Conservation (phyloP, 768 basidiomycete genomes). For the Trametopsis cervina region DNA sequence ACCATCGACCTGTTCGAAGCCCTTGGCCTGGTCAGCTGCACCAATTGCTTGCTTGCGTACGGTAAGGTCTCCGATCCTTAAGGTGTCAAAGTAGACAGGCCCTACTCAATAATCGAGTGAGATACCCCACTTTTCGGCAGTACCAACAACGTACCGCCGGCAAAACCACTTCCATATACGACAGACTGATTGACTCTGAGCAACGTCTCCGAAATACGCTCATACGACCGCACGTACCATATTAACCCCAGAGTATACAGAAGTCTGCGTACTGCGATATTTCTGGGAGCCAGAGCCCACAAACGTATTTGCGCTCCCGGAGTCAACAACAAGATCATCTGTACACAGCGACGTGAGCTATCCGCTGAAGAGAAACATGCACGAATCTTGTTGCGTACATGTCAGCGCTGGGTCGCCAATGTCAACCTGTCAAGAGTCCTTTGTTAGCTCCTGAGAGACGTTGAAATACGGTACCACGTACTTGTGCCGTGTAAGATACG, state of each 20-base stretch:
- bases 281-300: no score
- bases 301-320: constrained; percentile 50
- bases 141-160: not conserved
- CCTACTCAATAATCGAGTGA: constrained; percentile 7
- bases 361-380: not conserved
- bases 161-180: not conserved
- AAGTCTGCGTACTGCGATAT: no score
- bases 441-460: no score
- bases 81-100: constrained; percentile 28
- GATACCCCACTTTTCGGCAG: not conserved
- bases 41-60: constrained; percentile 31
- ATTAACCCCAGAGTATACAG: not conserved
- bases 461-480: no score
- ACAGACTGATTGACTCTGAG: not conserved
- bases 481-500: constrained; percentile 20
- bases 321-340: constrained; percentile 49
- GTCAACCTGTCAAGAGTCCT: constrained; percentile 30
- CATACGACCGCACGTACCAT: not conserved
- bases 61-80: constrained; percentile 29
- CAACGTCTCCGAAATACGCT: not conserved
- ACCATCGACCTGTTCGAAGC: constrained; percentile 30
- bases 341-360: not conserved
- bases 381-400: constrained; percentile 28
- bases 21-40: constrained; percentile 22
- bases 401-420: constrained; percentile 41